Conservation (phyloP, 2,329 filamentous ascomycete genomes). For the Colletotrichum tofieldiae region DNA sequence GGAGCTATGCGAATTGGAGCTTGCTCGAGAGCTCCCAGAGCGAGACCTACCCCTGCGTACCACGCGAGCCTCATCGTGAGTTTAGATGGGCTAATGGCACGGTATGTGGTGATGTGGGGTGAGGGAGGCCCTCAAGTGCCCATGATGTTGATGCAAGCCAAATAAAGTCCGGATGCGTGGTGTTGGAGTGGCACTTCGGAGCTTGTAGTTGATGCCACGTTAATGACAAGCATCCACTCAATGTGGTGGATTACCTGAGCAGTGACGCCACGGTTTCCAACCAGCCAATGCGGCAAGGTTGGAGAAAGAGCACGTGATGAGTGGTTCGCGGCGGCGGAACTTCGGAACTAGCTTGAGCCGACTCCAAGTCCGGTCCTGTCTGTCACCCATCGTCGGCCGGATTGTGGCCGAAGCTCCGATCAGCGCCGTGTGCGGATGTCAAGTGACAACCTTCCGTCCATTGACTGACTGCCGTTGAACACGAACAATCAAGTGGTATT, state of each 20-base stretch:
- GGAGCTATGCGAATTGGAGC: conserved; percentile 23
- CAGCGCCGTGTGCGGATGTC: background rate
- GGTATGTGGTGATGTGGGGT: conserved; percentile 39
- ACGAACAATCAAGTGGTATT: background rate
- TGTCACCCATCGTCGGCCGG: background rate
- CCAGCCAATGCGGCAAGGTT: conserved; percentile 1
- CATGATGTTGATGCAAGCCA: conserved; percentile 50
- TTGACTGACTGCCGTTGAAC: background rate
- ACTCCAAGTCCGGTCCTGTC: background rate
- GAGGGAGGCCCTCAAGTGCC: conserved; percentile 51
- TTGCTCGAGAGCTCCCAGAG: conserved; percentile 11
- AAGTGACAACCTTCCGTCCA: background rate
- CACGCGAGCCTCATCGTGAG: conserved; percentile 71
- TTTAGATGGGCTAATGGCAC: conserved; percentile 46
- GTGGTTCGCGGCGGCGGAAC: background rate
- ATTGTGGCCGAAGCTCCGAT: background rate
- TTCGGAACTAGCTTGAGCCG: conserved; percentile 22
- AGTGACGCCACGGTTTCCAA: conserved; percentile 32
- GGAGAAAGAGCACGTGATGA: conserved; percentile 25
- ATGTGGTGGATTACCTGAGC: conserved; percentile 41
- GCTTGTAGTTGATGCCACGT: conserved; percentile 52
- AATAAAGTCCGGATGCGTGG: conserved; percentile 30
- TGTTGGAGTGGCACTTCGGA: conserved; percentile 36
- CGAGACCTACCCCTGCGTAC: conserved; percentile 72
- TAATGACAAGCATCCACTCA: conserved; percentile 45